Evolutionary conservation across 2,329 filamentous ascomycete species (phyloP), one percentile per base, ranked within the genome.

Genomic region (Lasiodiplodia gonubiensis): DNA sequence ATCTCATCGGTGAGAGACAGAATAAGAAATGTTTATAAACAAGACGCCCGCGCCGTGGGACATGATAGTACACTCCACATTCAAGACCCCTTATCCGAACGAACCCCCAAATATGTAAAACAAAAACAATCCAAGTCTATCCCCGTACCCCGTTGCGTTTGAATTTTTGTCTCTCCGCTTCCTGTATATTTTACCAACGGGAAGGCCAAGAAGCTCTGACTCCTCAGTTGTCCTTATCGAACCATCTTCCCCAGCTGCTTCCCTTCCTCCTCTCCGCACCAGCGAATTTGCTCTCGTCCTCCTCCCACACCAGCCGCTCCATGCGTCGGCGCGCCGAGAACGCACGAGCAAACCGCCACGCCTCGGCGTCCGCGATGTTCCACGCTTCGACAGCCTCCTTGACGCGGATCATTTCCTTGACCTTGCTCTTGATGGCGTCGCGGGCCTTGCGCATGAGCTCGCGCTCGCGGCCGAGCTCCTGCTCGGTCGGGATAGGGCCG

Each of bases 341-440:
- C 0, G 91, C 90, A 46, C 89, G 82, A 5, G 89, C 85, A 74
- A 94, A 94, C 73, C 86, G 87, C 91, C 91, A 94, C 1, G 88
- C 88, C 78, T 94, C 91, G 1, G 89, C 89, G 73, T 94, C 92
- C 0, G 88, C 90, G 70, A 93, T 75, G 74, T 86, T 84, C 72
- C 83, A 85, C 55, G 79, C 76, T 75, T 85, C 83, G 6, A 84
- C 80, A 23, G 77, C 78, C n/a, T 81, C 80, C 51, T 78, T 80
- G 57, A 83, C 71, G 11, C 59, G 64, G 8, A 76, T 74, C 35
- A 77, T 69, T 14, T 72, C 72, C 42, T 73, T 71, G 69, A 76
- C 75, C 68, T 74, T 77, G 67, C 74, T 77, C 69, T 78, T 77
- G 39, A 82, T 71, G 4, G 74, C 77, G 18, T 77, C 72, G 48